A percentile compares a stretch with the other conserved stretches of the same genome.
phyloP scores from a whole-genome alignment of 2,329 filamentous ascomycete genomes.

The Ceratocystis papillata region DNA sequence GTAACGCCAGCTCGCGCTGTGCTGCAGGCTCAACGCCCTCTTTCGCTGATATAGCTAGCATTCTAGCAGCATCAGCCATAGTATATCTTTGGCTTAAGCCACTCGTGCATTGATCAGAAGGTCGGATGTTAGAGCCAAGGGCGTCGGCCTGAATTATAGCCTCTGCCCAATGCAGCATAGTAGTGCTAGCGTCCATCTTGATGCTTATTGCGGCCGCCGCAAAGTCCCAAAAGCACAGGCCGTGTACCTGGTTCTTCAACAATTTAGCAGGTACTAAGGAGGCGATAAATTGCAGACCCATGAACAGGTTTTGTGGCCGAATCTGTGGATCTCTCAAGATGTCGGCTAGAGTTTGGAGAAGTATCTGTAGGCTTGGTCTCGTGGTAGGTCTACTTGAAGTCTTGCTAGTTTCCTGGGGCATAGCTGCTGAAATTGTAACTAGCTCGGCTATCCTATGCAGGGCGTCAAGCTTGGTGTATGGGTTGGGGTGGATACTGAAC shows the following conservation, averaged over 20 bases:
- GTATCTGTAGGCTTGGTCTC: slow-evolving; percentile 45
- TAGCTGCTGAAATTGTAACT: slow-evolving; percentile 61
- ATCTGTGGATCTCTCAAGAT: slow-evolving; percentile 58
- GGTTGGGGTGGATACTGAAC: slow-evolving; percentile 83
- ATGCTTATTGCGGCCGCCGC: slow-evolving; percentile 77
- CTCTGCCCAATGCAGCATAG: slow-evolving; percentile 56
- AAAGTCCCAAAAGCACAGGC: slow-evolving; percentile 82
- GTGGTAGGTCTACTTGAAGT: slow-evolving; percentile 41
- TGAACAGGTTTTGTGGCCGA: slow-evolving; percentile 69
- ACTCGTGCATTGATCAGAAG: slow-evolving; percentile 29
- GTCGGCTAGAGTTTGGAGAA: slow-evolving; percentile 54
- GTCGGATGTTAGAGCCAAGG: slow-evolving; percentile 26
- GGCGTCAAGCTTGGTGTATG: slow-evolving; percentile 71
- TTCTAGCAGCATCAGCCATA: slow-evolving; percentile 70
- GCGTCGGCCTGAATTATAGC: slow-evolving; percentile 47
- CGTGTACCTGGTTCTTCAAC: slow-evolving; percentile 51
- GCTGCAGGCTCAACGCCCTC: slow-evolving; percentile 73
- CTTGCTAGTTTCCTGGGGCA: slow-evolving; percentile 51
- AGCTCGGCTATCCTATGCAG: slow-evolving; percentile 74
- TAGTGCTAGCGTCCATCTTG: slow-evolving; percentile 76
- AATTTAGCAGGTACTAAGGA: slow-evolving; percentile 52
- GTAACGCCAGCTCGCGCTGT: slow-evolving; percentile 82
- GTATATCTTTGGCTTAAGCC: slow-evolving; percentile 46
- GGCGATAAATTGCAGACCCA: slow-evolving; percentile 66
- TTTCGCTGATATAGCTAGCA: slow-evolving; percentile 88